Conservation (phyloP, 148 eudicot species). For the Chenopodium berlandieri region DNA sequence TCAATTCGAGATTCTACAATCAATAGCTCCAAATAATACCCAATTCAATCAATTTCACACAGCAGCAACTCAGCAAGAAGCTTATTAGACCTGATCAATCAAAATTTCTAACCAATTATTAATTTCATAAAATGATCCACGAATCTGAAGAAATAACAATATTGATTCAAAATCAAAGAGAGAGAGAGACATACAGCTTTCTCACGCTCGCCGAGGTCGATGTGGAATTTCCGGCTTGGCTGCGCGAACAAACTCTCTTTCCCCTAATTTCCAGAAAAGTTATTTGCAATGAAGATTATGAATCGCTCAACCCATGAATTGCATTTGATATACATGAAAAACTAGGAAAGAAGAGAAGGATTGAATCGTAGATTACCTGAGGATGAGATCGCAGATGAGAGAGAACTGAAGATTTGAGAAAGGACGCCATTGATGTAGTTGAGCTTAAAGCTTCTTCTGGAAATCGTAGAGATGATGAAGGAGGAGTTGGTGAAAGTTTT, state of each 20-base stretch:
- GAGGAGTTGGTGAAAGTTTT: too few relatives aligned
- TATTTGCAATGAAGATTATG: not conserved
- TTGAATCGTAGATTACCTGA: conserved; percentile 38
- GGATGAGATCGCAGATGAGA: conserved; percentile 52
- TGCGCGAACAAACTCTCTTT: conserved; percentile 35
- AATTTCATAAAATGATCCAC: not conserved
- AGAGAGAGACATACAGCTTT: conserved; percentile 59
- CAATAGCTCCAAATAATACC: too few relatives aligned
- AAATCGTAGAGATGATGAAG: not conserved
- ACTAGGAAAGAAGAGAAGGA: not conserved
- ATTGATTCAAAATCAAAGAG: not conserved
- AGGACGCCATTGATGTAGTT: conserved; percentile 55
- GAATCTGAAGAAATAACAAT: not conserved
- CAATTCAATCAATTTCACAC: not conserved
- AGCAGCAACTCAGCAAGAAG: not conserved
- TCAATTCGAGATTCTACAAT: not conserved
- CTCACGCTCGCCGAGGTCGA: conserved; percentile 79
- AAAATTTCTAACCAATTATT: not conserved
- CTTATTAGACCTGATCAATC: not conserved
- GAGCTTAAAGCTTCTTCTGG: not conserved
- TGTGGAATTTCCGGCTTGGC: conserved; percentile 51
- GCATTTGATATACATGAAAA: not conserved
- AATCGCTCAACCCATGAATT: not conserved
- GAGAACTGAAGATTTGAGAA: conserved; percentile 41
- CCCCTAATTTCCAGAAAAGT: conserved; percentile 27